Evolutionary conservation across 768 basidiomycete species (phyloP).

Genomic region (Tulasnella sp.): DNA sequence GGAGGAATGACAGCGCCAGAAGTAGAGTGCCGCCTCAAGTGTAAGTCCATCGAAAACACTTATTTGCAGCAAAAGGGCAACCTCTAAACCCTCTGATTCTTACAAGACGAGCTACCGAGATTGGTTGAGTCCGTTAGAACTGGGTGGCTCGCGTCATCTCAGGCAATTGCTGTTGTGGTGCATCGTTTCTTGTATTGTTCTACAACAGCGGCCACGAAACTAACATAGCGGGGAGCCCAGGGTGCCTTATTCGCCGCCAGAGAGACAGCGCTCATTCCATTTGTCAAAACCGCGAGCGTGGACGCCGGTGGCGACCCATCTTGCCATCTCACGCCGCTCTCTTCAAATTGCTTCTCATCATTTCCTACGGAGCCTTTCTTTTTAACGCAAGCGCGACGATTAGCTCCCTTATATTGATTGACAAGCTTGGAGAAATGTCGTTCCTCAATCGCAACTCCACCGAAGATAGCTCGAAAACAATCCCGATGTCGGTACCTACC

Average conservation of each 20-base stretch:
- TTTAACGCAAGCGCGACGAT: background rate
- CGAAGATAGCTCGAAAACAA: background rate
- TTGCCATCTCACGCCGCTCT: background rate
- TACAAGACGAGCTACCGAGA: background rate
- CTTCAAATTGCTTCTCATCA: background rate
- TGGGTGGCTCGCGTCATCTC: background rate
- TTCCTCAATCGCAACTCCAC: background rate
- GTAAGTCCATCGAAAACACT: background rate
- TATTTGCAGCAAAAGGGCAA: background rate
- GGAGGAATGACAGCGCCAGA: too few relatives aligned
- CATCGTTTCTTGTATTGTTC: background rate
- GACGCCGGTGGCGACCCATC: background rate
- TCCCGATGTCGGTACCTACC: background rate
- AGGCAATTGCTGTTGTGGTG: background rate
- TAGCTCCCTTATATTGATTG: background rate
- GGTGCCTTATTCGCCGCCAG: background rate
- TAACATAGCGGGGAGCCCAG: background rate
- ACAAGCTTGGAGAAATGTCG: slow-evolving; percentile 13
- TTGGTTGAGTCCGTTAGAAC: background rate
- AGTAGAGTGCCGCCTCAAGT: background rate
- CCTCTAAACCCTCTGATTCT: background rate
- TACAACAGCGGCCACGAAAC: too few relatives aligned
- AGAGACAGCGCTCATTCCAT: background rate
- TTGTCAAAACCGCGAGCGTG: background rate
- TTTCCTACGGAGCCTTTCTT: background rate